phyloP scores from a whole-genome alignment of 2,329 filamentous ascomycete species.

The Lithohypha guttulata region DNA sequence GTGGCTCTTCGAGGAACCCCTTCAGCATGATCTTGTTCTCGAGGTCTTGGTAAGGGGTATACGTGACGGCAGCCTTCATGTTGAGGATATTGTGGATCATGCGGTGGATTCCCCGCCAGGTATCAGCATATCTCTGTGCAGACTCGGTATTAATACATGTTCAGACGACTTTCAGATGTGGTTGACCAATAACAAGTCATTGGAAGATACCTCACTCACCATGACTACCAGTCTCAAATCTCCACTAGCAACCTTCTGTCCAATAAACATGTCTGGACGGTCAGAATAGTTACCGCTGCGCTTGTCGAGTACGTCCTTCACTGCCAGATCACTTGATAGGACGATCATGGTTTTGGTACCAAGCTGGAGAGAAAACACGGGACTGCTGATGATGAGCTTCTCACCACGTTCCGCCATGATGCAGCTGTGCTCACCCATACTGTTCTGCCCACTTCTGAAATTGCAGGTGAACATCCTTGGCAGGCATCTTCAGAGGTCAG shows the following conservation, averaged over 20 bases:
- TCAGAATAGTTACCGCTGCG: slow-evolving; percentile 41
- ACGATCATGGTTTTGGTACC: slow-evolving; percentile 41
- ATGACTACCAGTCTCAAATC: slow-evolving; percentile 26
- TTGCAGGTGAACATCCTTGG: slow-evolving; percentile 33
- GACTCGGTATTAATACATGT: too few relatives aligned
- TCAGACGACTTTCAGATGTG: too few relatives aligned
- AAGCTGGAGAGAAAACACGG: slow-evolving; percentile 40
- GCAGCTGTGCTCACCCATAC: too few relatives aligned
- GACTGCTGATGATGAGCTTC: too few relatives aligned
- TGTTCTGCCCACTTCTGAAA: slow-evolving; percentile 44
- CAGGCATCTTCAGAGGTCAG: slow-evolving; percentile 31
- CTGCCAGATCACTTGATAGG: slow-evolving; percentile 34
- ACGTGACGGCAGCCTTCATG: slow-evolving; percentile 35
- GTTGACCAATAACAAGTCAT: too few relatives aligned
- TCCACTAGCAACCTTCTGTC: slow-evolving; percentile 26
- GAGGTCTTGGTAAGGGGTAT: slow-evolving; percentile 46
- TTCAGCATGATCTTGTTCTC: slow-evolving; percentile 46
- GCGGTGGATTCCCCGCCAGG: slow-evolving; percentile 25
- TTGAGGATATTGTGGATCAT: slow-evolving; percentile 39
- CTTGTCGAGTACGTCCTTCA: slow-evolving; percentile 45
- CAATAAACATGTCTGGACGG: slow-evolving; percentile 37
- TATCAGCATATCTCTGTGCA: slow-evolving; percentile 24
- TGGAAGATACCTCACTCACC: too few relatives aligned
- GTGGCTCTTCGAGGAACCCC: slow-evolving; percentile 37
- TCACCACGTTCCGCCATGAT: too few relatives aligned